Base-by-base conservation (phyloP, 2,329 filamentous ascomycete genomes). In the Phoma herbarum region DNA sequence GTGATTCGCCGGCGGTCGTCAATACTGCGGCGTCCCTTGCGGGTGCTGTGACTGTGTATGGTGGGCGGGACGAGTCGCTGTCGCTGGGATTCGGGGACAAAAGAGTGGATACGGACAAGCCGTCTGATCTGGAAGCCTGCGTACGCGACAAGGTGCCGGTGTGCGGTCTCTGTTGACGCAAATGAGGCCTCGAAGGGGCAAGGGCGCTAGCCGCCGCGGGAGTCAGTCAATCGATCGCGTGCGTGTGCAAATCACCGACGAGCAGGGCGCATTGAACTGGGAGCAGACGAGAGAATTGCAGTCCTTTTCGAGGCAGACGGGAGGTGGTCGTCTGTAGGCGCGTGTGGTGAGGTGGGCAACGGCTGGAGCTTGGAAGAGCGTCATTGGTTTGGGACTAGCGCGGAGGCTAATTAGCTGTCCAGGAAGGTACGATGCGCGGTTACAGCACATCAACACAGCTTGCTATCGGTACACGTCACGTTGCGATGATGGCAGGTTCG, bases 1-100 rank as follows among this genome's bases (percentile, higher is more conserved):
- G 79, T 60, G 85, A 85, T 63, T 85, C 81, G 74, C 81, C 79
- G n/a, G 56, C 26, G 47, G 83, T 80, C 41, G 81, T 77, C 59
- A 73, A 62, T 45, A 62, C 68, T 51, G 68, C 53, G 61, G 64
- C 63, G 62, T 69, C 68, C 54, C 81, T 80, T 53, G 79, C 73
- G 55, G 71, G 56, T 49, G 73, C 65, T 33, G 68, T 69, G 64
- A 65, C 64, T 26, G 69, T 61, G 68, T 71, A 75, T 14, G 60
- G 67, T 28, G 72, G 68, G 43, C 65, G 70, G 16, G 65, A 51
- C 45, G 66, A 66, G 58, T 50, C 44, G 58, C 46, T 46, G 53
- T 60, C 58, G 58, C 22, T 57, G 53, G 49, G n/a, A 56, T 31
- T 61, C 63, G 69, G 69, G 68, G 67, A 68, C 69, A 79, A 78